Base-by-base conservation (phyloP, 345 rosid species). In the Eucalyptus victrix region DNA sequence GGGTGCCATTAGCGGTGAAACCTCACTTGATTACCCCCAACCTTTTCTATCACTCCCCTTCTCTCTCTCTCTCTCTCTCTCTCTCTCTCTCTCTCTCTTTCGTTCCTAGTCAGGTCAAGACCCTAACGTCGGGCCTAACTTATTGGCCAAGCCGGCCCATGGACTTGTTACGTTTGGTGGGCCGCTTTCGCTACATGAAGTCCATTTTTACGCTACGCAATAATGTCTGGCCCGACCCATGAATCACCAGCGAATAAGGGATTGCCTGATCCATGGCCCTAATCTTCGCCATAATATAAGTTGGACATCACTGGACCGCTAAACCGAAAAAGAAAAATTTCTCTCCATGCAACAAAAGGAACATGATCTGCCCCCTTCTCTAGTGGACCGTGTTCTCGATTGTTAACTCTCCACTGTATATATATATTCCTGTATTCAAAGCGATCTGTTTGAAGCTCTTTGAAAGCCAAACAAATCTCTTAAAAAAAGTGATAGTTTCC, bases 51-150 rank as follows among this genome's bases (percentile, higher is more conserved):
- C 76, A 9, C 32, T 12, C 67, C 67, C 67, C 5, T n/a, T n/a
- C n/a, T n/a, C n/a, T n/a, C n/a, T n/a, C n/a, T n/a, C 0, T 1
- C 54, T 2, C 8, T 17, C 54, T 51, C 54, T 50, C 3, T 18
- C 26, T 9, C 12, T 9, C 49, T 45, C 49, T 45, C 49, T 56
- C 62, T 54, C 28, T 56, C 28, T 56, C 62, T 56, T 30, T 8
- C 12, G 12, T 0, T 0, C 67, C 67, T 60, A 60, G 32, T 30
- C 67, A 26, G 32, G 67, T 28, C 21, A n/a, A 30, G 37, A 7
- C 34, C 72, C 37, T 65, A 65, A n/a, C 5, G 44, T 69, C 42
- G 40, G 12, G 80, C 80, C 6, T 69, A 34, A 17, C 24, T 32
- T 69, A 69, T 9, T 1, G 24, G 13, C 42, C 80, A 18, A 18